These are phyloP conservation scores for Fusarium sp. DNA, from an alignment of 2,329 filamentous ascomycete genomes.

Conservation along the genomic window DNA sequence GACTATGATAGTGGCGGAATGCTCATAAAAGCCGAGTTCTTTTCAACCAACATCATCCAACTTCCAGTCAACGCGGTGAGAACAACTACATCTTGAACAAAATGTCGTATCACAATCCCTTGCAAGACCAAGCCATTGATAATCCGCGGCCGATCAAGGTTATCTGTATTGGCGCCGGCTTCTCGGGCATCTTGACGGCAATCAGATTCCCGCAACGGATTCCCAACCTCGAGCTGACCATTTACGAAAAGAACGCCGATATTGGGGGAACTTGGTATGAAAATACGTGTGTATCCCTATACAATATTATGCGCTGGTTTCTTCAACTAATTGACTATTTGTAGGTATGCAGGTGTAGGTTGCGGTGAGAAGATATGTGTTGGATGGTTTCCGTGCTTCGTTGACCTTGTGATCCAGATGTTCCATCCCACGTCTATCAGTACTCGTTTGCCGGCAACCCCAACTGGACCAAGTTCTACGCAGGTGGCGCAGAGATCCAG, in stretches of 20 bases:
- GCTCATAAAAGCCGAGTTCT: not conserved
- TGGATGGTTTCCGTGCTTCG: not conserved
- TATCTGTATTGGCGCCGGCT: constrained; percentile 25
- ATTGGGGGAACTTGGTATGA: constrained; percentile 39
- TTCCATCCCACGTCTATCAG: constrained; percentile 25
- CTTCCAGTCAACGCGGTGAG: not conserved
- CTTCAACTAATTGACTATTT: not conserved
- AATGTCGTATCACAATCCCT: not conserved
- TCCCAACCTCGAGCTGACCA: constrained; percentile 16
- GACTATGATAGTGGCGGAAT: not conserved
- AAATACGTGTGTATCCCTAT: constrained; percentile 7
- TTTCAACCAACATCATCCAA: no score
- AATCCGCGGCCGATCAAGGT: constrained; percentile 4
- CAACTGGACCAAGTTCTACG: constrained; percentile 24
- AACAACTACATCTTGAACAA: not conserved
- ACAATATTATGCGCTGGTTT: no score
- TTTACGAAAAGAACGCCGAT: constrained; percentile 39
- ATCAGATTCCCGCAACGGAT: constrained; percentile 14
- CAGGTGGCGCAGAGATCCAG: constrained; percentile 21
- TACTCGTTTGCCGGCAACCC: constrained; percentile 21
- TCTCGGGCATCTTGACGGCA: constrained; percentile 19
- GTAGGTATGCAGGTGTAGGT: not conserved
- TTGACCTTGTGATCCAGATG: constrained; percentile 9
- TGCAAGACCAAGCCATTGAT: constrained; percentile 10
- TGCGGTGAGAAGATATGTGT: not conserved